Percentiles rank a stretch among this genome's conserved stretches.
Evolutionary conservation across 495 filamentous ascomycete genomes (phyloP).

Genomic region (Pseudomonodictys pantanalensis): DNA sequence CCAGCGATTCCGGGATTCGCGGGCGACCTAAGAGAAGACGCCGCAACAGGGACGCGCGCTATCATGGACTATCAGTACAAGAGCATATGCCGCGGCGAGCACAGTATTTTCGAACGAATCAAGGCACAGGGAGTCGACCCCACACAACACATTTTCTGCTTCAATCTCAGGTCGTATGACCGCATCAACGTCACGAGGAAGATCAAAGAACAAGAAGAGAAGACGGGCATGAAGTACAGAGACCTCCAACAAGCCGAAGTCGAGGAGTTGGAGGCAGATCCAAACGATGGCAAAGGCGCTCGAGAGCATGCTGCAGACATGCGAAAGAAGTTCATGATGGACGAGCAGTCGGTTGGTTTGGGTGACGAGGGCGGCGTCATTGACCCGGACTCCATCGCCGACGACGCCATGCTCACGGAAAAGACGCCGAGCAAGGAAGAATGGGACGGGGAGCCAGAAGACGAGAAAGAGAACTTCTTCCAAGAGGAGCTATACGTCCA

Average conservation of each 20-base stretch:
- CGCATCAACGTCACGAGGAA: conserved; percentile 76
- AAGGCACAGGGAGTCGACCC: conserved; percentile 76
- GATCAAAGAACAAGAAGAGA: conserved; percentile 66
- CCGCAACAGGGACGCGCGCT: conserved; percentile 75
- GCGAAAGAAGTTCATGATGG: conserved; percentile 59
- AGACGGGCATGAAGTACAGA: conserved; percentile 76
- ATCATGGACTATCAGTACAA: conserved; percentile 99
- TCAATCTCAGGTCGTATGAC: conserved; percentile 88
- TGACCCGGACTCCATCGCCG: conserved; percentile 68
- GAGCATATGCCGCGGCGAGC: conserved; percentile 83
- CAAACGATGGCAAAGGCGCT: conserved; percentile 58
- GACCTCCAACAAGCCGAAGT: conserved; percentile 83
- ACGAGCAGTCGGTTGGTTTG: conserved; percentile 47
- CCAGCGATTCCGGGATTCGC: conserved; percentile 92
- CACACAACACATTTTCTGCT: conserved; percentile 75
- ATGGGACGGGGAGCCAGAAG: conserved; percentile 69
- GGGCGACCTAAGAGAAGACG: conserved; percentile 78
- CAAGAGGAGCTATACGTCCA: conserved; percentile 96
- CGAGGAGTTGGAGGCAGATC: conserved; percentile 77
- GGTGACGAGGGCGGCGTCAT: conserved; percentile 43
- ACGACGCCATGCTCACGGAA: conserved; percentile 73
- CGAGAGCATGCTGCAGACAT: conserved; percentile 48
- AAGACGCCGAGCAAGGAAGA: conserved; percentile 63
- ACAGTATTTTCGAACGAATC: conserved; percentile 83
- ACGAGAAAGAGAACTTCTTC: conserved; percentile 80